Evolutionary conservation across 2,329 filamentous ascomycete species (phyloP).

Genomic region (Botrytis porri): DNA sequence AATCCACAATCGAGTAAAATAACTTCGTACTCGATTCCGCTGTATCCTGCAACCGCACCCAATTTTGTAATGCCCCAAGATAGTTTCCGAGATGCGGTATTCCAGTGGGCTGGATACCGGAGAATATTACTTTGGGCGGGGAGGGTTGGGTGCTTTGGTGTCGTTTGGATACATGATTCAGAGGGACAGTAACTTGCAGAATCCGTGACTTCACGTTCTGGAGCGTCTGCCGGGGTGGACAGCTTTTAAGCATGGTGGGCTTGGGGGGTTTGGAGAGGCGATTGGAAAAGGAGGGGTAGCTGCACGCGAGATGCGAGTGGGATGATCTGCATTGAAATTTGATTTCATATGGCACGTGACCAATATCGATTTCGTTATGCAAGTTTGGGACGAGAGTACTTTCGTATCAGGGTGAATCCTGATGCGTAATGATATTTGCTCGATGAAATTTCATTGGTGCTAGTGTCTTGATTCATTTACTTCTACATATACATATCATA

Average conservation of each 20-base stretch:
- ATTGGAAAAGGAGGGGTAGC: background rate
- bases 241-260: background rate
- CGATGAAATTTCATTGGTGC: background rate
- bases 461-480: conserved; percentile 3
- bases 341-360: conserved; percentile 9
- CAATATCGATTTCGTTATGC: background rate
- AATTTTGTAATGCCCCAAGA: conserved; percentile 81
- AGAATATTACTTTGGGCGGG: conserved; percentile 64
- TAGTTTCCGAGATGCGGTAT: conserved; percentile 95
- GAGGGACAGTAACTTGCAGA: background rate
- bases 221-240: background rate
- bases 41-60: conserved; percentile 75
- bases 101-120: conserved; percentile 94
- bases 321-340: background rate
- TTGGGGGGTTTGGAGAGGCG: background rate
- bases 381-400: background rate
- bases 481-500: conserved; percentile 19
- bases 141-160: background rate
- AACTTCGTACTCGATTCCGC: conserved; percentile 57
- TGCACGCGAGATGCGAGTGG: conserved; percentile 8
- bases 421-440: too few relatives aligned
- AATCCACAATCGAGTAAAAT: conserved; percentile 84
- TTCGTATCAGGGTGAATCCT: background rate
- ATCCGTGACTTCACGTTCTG: conserved; percentile 20
- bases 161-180: background rate